These are phyloP conservation scores for Pichia rugopelliculosa DNA, from an alignment of 805 yeast species.

Conservation along the genomic window DNA sequence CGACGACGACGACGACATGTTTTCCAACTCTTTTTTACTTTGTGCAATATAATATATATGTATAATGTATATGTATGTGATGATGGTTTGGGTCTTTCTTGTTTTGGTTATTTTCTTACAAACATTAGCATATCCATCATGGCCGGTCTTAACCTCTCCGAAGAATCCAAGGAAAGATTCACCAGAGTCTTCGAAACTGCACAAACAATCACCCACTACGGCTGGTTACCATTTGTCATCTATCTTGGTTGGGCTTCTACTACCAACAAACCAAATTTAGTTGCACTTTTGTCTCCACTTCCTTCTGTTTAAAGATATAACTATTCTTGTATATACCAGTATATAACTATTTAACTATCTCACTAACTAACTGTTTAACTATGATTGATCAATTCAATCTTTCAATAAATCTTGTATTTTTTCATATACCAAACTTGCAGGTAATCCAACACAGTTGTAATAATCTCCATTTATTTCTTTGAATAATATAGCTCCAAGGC, in stretches of 20 bases:
- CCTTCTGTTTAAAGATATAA: constrained; percentile 52
- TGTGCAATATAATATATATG: no score
- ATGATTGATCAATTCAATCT: no score
- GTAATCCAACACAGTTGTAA: constrained; percentile 83
- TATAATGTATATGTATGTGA: no score
- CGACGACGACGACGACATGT: no score
- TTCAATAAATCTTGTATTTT: neutral
- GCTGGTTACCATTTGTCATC: constrained; percentile 92
- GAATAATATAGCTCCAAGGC: constrained; percentile 59
- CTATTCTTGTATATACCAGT: neutral
- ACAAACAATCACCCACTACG: constrained; percentile 86
- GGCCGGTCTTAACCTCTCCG: constrained; percentile 36
- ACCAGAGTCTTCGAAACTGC: constrained; percentile 74
- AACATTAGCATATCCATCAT: constrained; percentile 14
- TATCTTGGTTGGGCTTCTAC: constrained; percentile 85
- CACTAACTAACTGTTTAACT: no score
- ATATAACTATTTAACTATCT: constrained; percentile 1
- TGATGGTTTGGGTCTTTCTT: no score
- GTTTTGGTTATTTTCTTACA: neutral
- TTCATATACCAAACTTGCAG: constrained; percentile 35
- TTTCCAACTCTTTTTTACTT: no score
- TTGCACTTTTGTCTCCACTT: constrained; percentile 70
- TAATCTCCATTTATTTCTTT: constrained; percentile 67
- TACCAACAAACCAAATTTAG: constrained; percentile 74
- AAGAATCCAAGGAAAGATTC: constrained; percentile 72